phyloP scores from a whole-genome alignment of 768 basidiomycete species.

The Tulasnella sp. region DNA sequence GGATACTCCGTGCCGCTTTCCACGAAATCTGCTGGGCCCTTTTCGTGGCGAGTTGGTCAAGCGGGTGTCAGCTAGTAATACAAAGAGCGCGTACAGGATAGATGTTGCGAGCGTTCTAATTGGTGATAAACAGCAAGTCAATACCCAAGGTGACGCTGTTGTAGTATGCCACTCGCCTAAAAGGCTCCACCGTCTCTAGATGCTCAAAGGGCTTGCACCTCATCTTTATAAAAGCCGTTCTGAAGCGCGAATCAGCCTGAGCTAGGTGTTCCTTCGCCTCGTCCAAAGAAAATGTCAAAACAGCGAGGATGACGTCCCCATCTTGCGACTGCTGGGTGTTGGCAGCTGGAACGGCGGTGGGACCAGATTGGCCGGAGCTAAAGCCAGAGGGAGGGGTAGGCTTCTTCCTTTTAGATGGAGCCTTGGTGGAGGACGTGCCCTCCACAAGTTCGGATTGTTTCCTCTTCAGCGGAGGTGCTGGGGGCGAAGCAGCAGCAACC shows the following conservation, averaged over 20 bases:
- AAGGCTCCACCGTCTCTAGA: constrained; percentile 68
- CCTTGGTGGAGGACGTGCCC: not conserved
- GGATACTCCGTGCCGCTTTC: constrained; percentile 75
- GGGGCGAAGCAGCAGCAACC: not conserved
- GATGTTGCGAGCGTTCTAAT: constrained; percentile 56
- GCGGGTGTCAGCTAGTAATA: not conserved
- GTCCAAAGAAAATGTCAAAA: constrained; percentile 63
- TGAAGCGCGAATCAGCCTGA: constrained; percentile 54
- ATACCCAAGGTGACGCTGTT: not conserved
- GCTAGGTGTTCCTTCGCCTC: constrained; percentile 64
- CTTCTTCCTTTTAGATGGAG: constrained; percentile 5
- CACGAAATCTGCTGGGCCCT: constrained; percentile 77
- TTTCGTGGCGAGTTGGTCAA: not conserved
- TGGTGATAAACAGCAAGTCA: constrained; percentile 5
- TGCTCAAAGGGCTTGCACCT: constrained; percentile 67
- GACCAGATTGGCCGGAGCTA: not conserved
- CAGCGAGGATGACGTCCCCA: constrained; percentile 43
- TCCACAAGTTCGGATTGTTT: not conserved
- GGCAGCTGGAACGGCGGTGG: not conserved
- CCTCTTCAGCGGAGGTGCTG: not conserved
- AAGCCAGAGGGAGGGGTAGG: not conserved
- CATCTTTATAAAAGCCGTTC: constrained; percentile 48
- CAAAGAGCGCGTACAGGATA: constrained; percentile 43
- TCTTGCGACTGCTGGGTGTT: not conserved
- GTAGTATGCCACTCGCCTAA: constrained; percentile 37